Base-by-base conservation (phyloP, 1,284 basidiomycete genomes). In the Naganishia sp. region DNA sequence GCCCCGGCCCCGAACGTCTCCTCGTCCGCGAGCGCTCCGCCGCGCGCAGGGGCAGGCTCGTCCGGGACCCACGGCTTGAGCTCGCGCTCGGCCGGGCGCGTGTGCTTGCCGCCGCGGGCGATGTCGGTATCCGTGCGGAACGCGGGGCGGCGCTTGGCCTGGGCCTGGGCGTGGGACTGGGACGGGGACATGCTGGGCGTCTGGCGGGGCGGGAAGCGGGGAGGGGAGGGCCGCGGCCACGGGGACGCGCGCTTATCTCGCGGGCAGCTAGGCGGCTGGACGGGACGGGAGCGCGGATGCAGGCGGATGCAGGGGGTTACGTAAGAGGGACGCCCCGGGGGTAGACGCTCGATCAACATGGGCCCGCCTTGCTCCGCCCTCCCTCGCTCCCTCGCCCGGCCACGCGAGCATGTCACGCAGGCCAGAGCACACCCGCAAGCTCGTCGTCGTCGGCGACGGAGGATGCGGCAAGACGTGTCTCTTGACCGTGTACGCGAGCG, bases 51-150 rank as follows among this genome's bases (percentile, higher is more conserved):
- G 4, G 36, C 36, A 13, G 36, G 36, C 36, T 13, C 36, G 49
- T 81, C 78, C 9, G 81, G 77, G 59, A 86, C 83, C 93, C 93
- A 95, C 7, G 89, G 88, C 75, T 92, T 87, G 52, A 95, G 82
- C 73, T 92, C 91, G 64, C 92, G 88, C 73, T 92, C 89, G 55
- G 4, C 46, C 54, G 42, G 9, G 18, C 31, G 23, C 42, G 18
- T 23, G 21, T 57, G 63, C 65, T 16, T 82, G 72, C 21, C 78
- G 64, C 1, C 84, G 84, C 53, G 53, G 71, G 86, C 87, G 73
- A 96, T 95, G 72, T 95, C 93, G 21, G 86, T 83, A 76, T 96
- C 93, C 33, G 92, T 96, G 71, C 89, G 86, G 84, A 96, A 94
- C 7, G 2, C 33, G 46, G 36, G 5, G 55, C 21, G 21, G 44